phyloP scores from a whole-genome alignment of 2,329 filamentous ascomycete genomes.

The Aspergillus sp. region DNA sequence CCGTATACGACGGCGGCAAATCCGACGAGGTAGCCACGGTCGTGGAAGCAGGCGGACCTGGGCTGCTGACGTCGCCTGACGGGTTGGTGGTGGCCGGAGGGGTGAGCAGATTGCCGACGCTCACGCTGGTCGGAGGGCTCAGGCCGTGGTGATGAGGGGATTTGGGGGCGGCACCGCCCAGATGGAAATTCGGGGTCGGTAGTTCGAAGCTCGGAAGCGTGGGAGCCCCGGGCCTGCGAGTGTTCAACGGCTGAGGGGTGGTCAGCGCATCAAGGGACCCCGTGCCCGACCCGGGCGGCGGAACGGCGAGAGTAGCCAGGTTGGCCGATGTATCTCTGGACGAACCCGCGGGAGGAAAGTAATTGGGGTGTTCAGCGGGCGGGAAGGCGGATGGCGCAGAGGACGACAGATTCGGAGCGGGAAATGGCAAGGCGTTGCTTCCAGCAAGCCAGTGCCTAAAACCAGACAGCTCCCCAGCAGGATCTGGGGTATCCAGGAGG shows the following conservation, averaged over 20 bases:
- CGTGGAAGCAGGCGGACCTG: slow-evolving; percentile 47
- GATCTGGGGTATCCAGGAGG: slow-evolving; percentile 42
- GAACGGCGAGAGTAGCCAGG: slow-evolving; percentile 55
- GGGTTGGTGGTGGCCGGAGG: slow-evolving; percentile 51
- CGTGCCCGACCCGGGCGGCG: slow-evolving; percentile 53
- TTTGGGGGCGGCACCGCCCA: slow-evolving; percentile 41
- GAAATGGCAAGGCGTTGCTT: slow-evolving; percentile 23
- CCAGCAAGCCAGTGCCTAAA: slow-evolving; percentile 40
- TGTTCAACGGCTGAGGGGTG: slow-evolving; percentile 57
- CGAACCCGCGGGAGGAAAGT: slow-evolving; percentile 30
- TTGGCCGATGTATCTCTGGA: slow-evolving; percentile 40
- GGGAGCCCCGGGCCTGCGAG: slow-evolving; percentile 60
- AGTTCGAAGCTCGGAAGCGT: slow-evolving; percentile 62
- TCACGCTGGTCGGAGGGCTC: slow-evolving; percentile 41
- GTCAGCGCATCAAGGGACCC: slow-evolving; percentile 49
- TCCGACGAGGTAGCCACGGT: slow-evolving; percentile 20
- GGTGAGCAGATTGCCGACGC: slow-evolving; percentile 54
- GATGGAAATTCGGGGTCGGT: slow-evolving; percentile 46
- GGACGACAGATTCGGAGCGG: slow-evolving; percentile 27
- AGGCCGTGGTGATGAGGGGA: slow-evolving; percentile 35
- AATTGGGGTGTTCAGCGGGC: slow-evolving; percentile 28
- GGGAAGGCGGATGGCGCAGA: slow-evolving; percentile 31
- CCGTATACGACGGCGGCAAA: slow-evolving; percentile 40
- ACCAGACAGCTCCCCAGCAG: slow-evolving; percentile 38
- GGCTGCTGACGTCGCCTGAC: slow-evolving; percentile 35